phyloP scores from a whole-genome alignment of 345 rosid species.

The Hibiscus mutabilis region DNA sequence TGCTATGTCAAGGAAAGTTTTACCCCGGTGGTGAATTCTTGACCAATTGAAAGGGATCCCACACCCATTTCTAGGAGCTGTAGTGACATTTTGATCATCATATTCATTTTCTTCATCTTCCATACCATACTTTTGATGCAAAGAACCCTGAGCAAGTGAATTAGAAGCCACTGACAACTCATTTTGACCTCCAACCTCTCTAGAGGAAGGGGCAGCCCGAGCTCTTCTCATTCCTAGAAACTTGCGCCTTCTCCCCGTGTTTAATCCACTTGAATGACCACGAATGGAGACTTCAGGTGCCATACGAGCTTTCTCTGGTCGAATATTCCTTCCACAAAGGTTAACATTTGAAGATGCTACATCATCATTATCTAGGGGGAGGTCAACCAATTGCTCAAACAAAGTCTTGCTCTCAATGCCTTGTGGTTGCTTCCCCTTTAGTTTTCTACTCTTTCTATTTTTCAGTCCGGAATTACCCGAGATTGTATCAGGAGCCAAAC shows the following conservation, averaged over 20 bases:
- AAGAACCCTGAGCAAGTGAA: slow-evolving; percentile 43
- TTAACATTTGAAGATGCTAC: slow-evolving; percentile 55
- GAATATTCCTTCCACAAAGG: slow-evolving; percentile 29
- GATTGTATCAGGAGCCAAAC: slow-evolving; percentile 33
- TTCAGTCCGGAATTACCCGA: slow-evolving; percentile 31
- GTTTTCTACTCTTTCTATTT: slow-evolving; percentile 33
- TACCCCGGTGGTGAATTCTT: slow-evolving; percentile 80
- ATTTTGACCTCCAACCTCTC: slow-evolving; percentile 45
- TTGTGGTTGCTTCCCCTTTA: slow-evolving; percentile 45
- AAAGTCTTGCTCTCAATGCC: slow-evolving; percentile 43
- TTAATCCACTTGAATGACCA: slow-evolving; percentile 34
- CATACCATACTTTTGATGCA: slow-evolving; percentile 23
- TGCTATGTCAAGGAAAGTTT: slow-evolving; percentile 74
- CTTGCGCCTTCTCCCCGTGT: slow-evolving; percentile 51
- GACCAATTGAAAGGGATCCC: slow-evolving; percentile 99
- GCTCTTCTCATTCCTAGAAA: slow-evolving; percentile 55
- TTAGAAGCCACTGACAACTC: slow-evolving; percentile 86
- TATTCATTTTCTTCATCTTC: slow-evolving; percentile 23
- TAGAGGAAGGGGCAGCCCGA: slow-evolving; percentile 28
- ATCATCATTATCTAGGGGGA: slow-evolving; percentile 58
- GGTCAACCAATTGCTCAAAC: slow-evolving; percentile 61
- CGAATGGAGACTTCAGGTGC: slow-evolving; percentile 30
- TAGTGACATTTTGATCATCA: slow-evolving; percentile 40
- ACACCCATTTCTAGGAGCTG: slow-evolving; percentile 77
- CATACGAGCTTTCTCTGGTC: slow-evolving; percentile 23